Base-by-base conservation (phyloP, 2,329 filamentous ascomycete genomes). In the Pseudogymnoascus sp. region DNA sequence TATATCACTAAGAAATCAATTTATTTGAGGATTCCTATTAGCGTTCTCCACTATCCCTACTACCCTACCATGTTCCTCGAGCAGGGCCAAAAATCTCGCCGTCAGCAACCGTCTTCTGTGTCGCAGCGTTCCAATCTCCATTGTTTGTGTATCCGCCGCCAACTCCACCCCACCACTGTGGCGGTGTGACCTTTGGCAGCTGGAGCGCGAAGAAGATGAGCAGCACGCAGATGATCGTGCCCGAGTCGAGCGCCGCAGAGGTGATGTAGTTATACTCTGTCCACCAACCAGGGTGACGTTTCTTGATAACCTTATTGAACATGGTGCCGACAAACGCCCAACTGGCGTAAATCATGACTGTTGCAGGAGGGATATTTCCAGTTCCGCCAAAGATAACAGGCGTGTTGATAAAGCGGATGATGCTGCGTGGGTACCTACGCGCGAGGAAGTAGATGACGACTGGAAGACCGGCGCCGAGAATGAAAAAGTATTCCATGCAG, bases 181-280 rank as follows among this genome's bases (percentile, higher is more conserved):
- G 84, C 62, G 82, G 75, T 2, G 71, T 68, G 7, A 79, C 78
- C 35, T 77, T 75, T 2, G 85, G 85, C 65, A 90, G 71, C 61
- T 84, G 83, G 29, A 91, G 74, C 1, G 84, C 80, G 66, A 89
- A 83, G 76, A 91, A 89, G 62, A 90, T 86, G 62, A 90, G 71
- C 36, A 91, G 80, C 0, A 86, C 86, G 35, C 80, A 82, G 17
- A 90, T 71, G 10, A 86, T 83, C 4, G 89, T 78, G 4, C 87
- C 87, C 58, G 82, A 82, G 71, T 90, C 88, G 37, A 91, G 75
- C 1, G 84, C 88, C 0, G 87, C 87, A 17, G 86, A 89, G 0
- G 86, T 84, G 69, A 90, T 80, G 71, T 90, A 91, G 76, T 91
- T 90, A 76, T 89, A 91, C 72, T 86, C 84, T 72, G 87, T 77